Conservation (phyloP, 2,329 filamentous ascomycete genomes). For the Penicillium sp. region DNA sequence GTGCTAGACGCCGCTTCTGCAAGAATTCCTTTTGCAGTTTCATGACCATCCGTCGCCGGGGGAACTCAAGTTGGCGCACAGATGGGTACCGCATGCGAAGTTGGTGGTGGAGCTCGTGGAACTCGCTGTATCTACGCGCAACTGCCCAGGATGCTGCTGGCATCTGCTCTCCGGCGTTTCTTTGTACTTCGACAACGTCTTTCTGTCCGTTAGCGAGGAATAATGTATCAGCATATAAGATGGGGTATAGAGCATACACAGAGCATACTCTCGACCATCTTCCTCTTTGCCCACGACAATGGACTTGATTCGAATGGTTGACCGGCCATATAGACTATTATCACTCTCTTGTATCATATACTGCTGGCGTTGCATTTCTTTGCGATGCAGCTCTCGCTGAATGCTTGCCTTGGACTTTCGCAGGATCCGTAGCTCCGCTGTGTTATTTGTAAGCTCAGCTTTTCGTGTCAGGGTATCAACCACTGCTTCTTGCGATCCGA, state of each 20-base stretch:
- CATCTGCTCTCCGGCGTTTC: slow-evolving; percentile 93
- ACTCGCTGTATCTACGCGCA: slow-evolving; percentile 93
- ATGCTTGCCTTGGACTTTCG: slow-evolving; percentile 93
- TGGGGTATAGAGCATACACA: slow-evolving; percentile 60
- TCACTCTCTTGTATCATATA: slow-evolving; percentile 98
- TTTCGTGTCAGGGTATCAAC: slow-evolving; percentile 91
- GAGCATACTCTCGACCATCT: slow-evolving; percentile 88
- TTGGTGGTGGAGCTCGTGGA: slow-evolving; percentile 91
- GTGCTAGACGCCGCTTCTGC: slow-evolving; percentile 79
- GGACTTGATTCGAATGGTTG: slow-evolving; percentile 85
- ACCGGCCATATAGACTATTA: slow-evolving; percentile 92
- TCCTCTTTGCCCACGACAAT: slow-evolving; percentile 92
- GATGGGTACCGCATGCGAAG: slow-evolving; percentile 84
- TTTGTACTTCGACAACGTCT: slow-evolving; percentile 87
- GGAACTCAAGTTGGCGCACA: slow-evolving; percentile 89
- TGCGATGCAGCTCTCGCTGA: slow-evolving; percentile 87
- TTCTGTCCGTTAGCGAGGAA: background rate
- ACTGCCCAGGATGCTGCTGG: slow-evolving; percentile 94
- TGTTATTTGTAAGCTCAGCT: slow-evolving; percentile 96
- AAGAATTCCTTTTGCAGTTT: slow-evolving; percentile 96
- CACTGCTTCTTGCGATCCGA: slow-evolving; percentile 85
- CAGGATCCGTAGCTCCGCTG: slow-evolving; percentile 86
- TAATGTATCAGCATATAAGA: background rate
- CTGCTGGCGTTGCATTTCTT: slow-evolving; percentile 94
- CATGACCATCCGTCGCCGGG: slow-evolving; percentile 88